A percentile compares a stretch with the other conserved stretches of the same genome.
These are phyloP conservation scores for Chaetomium fimeti DNA, from an alignment of 495 filamentous ascomycete species.

Conservation along the genomic window DNA sequence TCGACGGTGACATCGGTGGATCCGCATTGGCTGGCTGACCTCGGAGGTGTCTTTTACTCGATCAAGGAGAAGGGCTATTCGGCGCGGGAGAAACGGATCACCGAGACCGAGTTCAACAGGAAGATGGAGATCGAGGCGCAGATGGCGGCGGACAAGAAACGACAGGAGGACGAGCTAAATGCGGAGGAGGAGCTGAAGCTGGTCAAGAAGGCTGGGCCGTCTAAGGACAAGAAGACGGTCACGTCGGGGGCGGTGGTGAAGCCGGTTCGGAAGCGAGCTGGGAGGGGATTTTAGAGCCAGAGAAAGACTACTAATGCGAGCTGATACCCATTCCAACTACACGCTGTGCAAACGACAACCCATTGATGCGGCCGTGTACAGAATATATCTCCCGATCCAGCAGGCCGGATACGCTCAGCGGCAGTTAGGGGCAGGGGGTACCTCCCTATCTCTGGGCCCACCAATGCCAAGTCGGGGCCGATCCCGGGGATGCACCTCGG, in stretches of 20 bases:
- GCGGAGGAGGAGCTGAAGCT: constrained; percentile 45
- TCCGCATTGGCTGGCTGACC: constrained; percentile 95
- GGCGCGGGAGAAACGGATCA: constrained; percentile 80
- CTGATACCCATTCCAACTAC: not conserved
- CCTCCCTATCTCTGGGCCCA: not conserved
- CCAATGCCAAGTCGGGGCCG: constrained; percentile 22
- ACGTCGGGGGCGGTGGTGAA: constrained; percentile 60
- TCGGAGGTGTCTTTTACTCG: constrained; percentile 98
- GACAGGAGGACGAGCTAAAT: constrained; percentile 60
- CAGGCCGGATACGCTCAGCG: not conserved
- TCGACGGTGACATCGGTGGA: constrained; percentile 95
- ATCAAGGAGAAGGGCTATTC: constrained; percentile 98
- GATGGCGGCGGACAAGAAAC: constrained; percentile 84
- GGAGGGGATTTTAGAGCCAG: constrained; percentile 30
- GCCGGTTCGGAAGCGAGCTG: constrained; percentile 52
- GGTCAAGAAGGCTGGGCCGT: constrained; percentile 48
- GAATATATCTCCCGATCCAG: not conserved
- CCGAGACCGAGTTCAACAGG: constrained; percentile 89
- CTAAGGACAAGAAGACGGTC: constrained; percentile 53
- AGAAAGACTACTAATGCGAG: not conserved
- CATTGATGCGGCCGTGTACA: not conserved
- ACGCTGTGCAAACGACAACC: not conserved
- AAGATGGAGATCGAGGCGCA: constrained; percentile 94
- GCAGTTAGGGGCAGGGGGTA: not conserved
- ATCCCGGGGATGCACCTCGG: constrained; percentile 19